These are phyloP conservation scores for Ciborinia camelliae DNA, from an alignment of 2,329 filamentous ascomycete species.

Conservation along the genomic window DNA sequence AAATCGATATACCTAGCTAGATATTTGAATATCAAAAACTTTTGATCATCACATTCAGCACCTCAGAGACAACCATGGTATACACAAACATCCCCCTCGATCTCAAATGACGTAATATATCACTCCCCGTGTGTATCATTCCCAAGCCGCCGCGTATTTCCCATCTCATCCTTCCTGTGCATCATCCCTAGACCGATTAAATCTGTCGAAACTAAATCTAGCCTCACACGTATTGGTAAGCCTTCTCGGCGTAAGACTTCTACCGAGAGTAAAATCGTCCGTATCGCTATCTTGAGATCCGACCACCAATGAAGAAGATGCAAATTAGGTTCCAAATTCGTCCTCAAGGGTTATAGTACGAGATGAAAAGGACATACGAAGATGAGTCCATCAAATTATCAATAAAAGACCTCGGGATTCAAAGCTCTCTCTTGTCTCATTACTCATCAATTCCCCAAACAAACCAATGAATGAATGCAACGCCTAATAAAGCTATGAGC, in stretches of 20 bases:
- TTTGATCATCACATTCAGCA: not conserved
- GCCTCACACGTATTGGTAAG: too few relatives aligned
- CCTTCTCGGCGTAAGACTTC: not conserved
- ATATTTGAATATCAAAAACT: not conserved
- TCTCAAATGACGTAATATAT: not conserved
- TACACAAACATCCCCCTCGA: too few relatives aligned
- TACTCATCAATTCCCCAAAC: not conserved
- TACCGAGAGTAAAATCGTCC: not conserved
- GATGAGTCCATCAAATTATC: not conserved
- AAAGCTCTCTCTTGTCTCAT: not conserved
- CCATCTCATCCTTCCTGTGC: not conserved
- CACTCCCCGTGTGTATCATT: not conserved
- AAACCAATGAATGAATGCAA: not conserved
- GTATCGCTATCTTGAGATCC: not conserved
- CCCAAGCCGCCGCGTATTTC: not conserved
- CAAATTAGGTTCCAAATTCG: not conserved
- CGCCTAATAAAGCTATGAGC: conserved; percentile 42
- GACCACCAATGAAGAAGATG: too few relatives aligned
- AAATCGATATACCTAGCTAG: not conserved
- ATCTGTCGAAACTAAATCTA: not conserved
- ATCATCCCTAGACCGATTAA: not conserved
- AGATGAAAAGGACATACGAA: not conserved
- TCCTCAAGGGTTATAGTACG: too few relatives aligned
- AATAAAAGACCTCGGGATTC: conserved; percentile 1
- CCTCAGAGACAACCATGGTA: not conserved